Evolutionary conservation across 2,329 filamentous ascomycete genomes (phyloP).

Genomic region (Beauveria asiatica): DNA sequence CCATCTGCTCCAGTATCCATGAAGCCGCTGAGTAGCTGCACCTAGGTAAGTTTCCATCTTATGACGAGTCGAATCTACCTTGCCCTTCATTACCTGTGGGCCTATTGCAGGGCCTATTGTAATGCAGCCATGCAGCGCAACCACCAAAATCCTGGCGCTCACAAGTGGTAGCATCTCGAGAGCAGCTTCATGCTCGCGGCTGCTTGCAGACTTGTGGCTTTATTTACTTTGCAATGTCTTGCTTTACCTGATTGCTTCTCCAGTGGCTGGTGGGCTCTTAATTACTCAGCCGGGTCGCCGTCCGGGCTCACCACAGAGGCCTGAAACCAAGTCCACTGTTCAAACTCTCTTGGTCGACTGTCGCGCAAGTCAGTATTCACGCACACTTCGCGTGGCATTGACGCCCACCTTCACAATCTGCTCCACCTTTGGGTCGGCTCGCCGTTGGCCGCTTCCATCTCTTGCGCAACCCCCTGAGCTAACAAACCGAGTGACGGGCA

Average conservation of each 20-base stretch:
- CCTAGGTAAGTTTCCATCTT: constrained; percentile 3
- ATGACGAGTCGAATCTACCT: constrained; percentile 7
- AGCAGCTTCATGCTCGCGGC: neutral
- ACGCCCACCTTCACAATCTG: neutral
- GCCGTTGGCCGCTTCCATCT: neutral
- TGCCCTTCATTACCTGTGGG: neutral
- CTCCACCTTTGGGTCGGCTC: neutral
- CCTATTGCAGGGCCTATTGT: too few species aligned
- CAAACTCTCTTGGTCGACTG: neutral
- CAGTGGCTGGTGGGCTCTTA: neutral
- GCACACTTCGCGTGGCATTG: neutral
- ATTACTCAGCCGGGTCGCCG: neutral
- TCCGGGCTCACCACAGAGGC: neutral
- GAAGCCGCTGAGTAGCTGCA: neutral
- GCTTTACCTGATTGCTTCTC: neutral
- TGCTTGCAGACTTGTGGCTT: neutral
- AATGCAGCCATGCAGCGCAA: too few species aligned
- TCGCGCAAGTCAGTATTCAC: neutral
- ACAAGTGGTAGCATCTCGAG: neutral
- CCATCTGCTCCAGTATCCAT: neutral
- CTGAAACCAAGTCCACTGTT: constrained; percentile 5
- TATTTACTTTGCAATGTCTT: neutral
- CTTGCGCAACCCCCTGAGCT: neutral
- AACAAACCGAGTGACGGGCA: neutral
- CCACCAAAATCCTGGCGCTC: neutral